A percentile compares a stretch with the other conserved stretches of the same genome.
phyloP scores from a whole-genome alignment of 2,329 filamentous ascomycete genomes.

The Aspergillus ochraceoroseus region DNA sequence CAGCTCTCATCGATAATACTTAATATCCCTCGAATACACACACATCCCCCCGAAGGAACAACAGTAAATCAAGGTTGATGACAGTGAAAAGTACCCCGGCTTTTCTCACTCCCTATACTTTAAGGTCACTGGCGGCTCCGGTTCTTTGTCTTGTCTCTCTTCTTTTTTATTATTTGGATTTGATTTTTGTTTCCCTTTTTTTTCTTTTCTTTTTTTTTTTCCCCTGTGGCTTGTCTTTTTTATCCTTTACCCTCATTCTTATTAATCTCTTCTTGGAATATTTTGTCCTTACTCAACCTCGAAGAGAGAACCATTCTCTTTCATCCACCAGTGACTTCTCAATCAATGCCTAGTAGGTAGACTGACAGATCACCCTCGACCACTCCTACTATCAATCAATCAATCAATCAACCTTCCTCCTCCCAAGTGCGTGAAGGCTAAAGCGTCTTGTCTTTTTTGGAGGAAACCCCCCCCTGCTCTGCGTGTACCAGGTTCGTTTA shows the following conservation, averaged over 20 bases:
- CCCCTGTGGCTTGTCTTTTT: too few relatives aligned
- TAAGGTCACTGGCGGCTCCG: conserved; percentile 18
- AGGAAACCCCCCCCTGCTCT: too few relatives aligned
- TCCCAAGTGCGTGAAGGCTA: not conserved
- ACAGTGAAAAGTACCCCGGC: conserved; percentile 5
- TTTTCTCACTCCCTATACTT: conserved; percentile 8
- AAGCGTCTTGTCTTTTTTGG: too few relatives aligned
- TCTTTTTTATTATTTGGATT: conserved; percentile 1
- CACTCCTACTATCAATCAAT: not conserved
- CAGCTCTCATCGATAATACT: not conserved
- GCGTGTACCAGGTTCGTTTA: not conserved
- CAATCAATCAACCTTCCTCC: conserved; percentile 5
- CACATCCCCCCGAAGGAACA: not conserved
- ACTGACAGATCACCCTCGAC: too few relatives aligned
- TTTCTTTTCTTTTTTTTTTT: conserved; percentile 7
- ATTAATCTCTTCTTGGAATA: not conserved
- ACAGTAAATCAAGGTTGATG: not conserved
- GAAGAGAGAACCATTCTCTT: not conserved
- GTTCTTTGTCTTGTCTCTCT: conserved; percentile 17
- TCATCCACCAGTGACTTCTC: too few relatives aligned
- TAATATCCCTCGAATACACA: conserved; percentile 1
- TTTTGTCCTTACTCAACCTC: too few relatives aligned
- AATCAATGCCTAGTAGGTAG: too few relatives aligned
- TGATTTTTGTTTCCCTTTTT: too few relatives aligned
- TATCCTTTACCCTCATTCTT: conserved; percentile 3